Base-by-base conservation (phyloP, 2,329 filamentous ascomycete genomes). In the Fusarium cyanostomum region DNA sequence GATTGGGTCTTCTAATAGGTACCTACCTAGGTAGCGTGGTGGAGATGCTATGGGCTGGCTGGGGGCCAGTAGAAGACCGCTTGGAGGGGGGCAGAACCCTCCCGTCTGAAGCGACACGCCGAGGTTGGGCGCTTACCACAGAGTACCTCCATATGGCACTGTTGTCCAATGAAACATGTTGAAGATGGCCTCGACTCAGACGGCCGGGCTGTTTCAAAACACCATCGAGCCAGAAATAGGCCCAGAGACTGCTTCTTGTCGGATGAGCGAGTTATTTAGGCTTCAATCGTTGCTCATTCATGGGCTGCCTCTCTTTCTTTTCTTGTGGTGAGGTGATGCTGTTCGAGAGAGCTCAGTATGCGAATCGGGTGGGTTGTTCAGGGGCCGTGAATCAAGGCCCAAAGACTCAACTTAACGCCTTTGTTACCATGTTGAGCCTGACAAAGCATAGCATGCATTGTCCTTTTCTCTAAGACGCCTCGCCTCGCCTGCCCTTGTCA, bases 1-100 rank as follows among this genome's bases (percentile, higher is more conserved):
- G 59, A 69, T 72, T 72, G 70, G 70, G 35, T 34, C 34, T 3
- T 12, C 9, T 11, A 44, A 6, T 21, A 21, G 21, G 21, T 21
- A 21, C 21, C 21, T 21, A 21, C n/a, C n/a, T n/a, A n/a, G n/a
- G n/a, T n/a, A n/a, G n/a, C n/a, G n/a, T n/a, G n/a, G 15, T 12
- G 16, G 8, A n/a, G 16, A 13, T 15, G 31, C 9, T 48, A 18
- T 33, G 27, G 41, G 24, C 28, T 8, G 30, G 62, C 53, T 52
- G 35, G 49, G 43, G 54, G 12, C 62, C 62, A 62, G 41, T 55
- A 10, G 21, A 49, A 15, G 18, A 27, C 37, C 49, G 27, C 35
- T 18, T 41, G 38, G 37, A 31, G 21, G 42, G 9, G n/a, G 2
- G 12, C 26, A 34, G 56, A 51, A 56, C 42, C 56, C 56, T 21